phyloP scores from a whole-genome alignment of 371 early-diverging fungal genomes.

The Mortierella sp. region DNA sequence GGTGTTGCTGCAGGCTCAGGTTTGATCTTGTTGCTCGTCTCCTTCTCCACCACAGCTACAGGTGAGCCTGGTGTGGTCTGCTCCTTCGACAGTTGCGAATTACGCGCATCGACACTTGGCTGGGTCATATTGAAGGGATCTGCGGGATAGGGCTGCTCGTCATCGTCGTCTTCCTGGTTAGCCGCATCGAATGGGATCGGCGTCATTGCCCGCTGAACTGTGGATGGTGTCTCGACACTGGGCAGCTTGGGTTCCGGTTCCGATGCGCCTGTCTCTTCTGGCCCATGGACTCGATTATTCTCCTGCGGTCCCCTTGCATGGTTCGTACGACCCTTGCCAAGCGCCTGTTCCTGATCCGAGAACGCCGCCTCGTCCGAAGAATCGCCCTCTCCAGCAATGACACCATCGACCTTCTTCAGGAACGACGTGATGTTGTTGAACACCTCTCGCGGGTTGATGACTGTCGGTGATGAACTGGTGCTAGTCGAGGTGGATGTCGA shows the following conservation, averaged over 20 bases:
- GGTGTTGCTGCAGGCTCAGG: not conserved
- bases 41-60: not conserved
- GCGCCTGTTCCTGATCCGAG: constrained; percentile 18
- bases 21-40: not conserved
- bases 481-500: constrained; percentile 24
- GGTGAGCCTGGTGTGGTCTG: not conserved
- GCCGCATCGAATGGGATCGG: not conserved
- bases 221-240: not conserved
- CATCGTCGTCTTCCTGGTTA: not conserved
- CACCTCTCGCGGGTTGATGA: constrained; percentile 30
- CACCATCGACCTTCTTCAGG: constrained; percentile 37
- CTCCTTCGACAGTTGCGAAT: not conserved
- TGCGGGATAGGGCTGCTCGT: constrained; percentile 4
- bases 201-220: not conserved
- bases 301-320: not conserved
- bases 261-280: not conserved
- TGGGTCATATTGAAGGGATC: constrained; percentile 18
- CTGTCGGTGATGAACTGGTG: not conserved
- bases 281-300: not conserved
- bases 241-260: not conserved
- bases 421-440: constrained; percentile 39
- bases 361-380: constrained; percentile 30
- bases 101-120: not conserved
- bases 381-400: constrained; percentile 33
- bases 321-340: constrained; percentile 1